Base-by-base conservation (phyloP, 1,284 basidiomycete genomes). In the Taiwanofungus camphoratus region DNA sequence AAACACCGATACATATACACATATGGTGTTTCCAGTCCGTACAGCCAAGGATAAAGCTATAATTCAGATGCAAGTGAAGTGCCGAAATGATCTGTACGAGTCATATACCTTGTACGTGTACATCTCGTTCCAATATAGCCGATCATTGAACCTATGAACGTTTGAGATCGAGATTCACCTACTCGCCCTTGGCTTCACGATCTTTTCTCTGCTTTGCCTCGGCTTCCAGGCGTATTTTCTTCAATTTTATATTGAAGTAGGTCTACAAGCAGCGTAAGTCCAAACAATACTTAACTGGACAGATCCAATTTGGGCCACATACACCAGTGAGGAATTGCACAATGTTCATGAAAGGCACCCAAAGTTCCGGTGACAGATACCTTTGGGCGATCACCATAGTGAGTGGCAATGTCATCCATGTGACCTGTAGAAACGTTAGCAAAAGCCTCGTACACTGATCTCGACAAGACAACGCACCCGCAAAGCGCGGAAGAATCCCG, bases 261-360 rank as follows among this genome's bases (percentile, higher is more conserved):
- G 83, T 86, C 84, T 88, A 50, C 23, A 15, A 34, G 29, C 39
- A 42, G 39, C 40, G 33, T 48, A 19, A 44, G 46, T 34, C 34
- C 40, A 34, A 24, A 21, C n/a, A n/a, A n/a, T n/a, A n/a, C n/a
- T n/a, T 42, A 1, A 24, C 30, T 35, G 16, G 37, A 18, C 12
- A 46, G 24, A n/a, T 30, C 3, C 41, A 15, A 43, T 24, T 4
- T 16, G 15, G 21, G 5, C 15, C 8, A 65, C 78, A 54, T 61
- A 84, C 82, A 22, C 82, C 83, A 11, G 82, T 65, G 26, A 75
- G 58, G 59, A 86, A 86, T 54, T 77, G 73, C 40, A 88, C 70
- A 32, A 73, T 57, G 59, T 81, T 85, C 71, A 87, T 86, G 70
- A 81, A 88, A 1, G 81, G 80, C 1, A 83, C 79, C 83, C 84